These are phyloP conservation scores for Sporothrix phasma DNA, from an alignment of 2,329 filamentous ascomycete genomes.

Conservation along the genomic window DNA sequence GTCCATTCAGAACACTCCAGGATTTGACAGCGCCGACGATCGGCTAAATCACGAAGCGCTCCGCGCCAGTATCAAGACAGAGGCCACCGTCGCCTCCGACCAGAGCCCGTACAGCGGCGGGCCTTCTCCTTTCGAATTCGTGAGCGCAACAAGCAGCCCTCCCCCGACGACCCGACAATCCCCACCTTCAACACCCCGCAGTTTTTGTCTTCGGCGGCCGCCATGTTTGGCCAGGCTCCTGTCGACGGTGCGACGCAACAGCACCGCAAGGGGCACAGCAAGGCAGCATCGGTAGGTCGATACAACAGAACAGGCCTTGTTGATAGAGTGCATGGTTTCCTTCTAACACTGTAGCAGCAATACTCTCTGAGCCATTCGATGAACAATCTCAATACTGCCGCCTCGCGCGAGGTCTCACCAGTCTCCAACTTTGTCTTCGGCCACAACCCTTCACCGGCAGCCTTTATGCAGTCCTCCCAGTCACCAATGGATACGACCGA, in stretches of 20 bases:
- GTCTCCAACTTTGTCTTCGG: conserved; percentile 41
- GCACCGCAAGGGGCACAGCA: conserved; percentile 26
- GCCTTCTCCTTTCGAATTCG: conserved; percentile 35
- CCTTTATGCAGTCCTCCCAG: conserved; percentile 38
- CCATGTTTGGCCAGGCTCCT: neutral
- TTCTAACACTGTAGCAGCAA: conserved; percentile 30
- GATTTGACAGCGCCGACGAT: conserved; percentile 4
- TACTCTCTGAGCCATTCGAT: conserved; percentile 42
- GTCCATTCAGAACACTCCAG: conserved; percentile 20
- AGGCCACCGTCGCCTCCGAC: neutral
- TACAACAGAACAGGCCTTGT: neutral
- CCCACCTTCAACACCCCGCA: conserved; percentile 10
- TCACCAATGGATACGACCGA: conserved; percentile 34
- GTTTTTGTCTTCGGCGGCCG: conserved; percentile 17
- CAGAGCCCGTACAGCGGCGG: conserved; percentile 17
- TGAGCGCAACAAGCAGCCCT: conserved; percentile 49
- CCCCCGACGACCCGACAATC: conserved; percentile 21
- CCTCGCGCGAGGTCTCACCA: conserved; percentile 46
- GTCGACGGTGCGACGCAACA: neutral
- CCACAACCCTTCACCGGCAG: conserved; percentile 42
- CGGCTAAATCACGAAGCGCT: conserved; percentile 21
- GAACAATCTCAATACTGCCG: conserved; percentile 36
- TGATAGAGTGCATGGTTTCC: conserved; percentile 21
- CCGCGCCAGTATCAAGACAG: neutral
- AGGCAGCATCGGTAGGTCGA: conserved; percentile 34